Percentiles rank a stretch among this genome's conserved stretches.
These are phyloP conservation scores for Trichaptum fuscoviolaceum DNA, from an alignment of 768 basidiomycete species.

Conservation along the genomic window DNA sequence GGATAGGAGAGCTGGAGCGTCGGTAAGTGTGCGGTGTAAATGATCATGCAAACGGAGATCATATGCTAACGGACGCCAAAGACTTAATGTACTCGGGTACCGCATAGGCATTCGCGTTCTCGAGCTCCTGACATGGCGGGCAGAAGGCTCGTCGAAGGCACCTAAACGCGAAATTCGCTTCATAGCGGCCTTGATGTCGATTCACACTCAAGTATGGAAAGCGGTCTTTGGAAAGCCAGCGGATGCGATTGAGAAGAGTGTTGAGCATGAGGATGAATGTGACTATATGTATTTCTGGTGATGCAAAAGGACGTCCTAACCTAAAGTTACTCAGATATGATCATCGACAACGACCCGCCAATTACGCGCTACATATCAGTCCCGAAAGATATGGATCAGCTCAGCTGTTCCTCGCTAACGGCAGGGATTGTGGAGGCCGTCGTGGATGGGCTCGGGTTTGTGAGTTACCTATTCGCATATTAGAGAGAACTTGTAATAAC, in stretches of 20 bases:
- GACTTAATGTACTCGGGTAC: conserved; percentile 90
- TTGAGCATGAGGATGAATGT: conserved; percentile 97
- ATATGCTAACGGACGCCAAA: conserved; percentile 23
- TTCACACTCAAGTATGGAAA: conserved; percentile 94
- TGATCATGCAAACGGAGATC: not conserved
- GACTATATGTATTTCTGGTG: conserved; percentile 21
- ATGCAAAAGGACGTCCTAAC: not conserved
- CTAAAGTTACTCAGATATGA: conserved; percentile 67
- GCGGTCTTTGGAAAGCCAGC: conserved; percentile 92
- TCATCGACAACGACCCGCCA: conserved; percentile 93
- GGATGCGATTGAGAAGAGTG: conserved; percentile 92
- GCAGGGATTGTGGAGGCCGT: conserved; percentile 98
- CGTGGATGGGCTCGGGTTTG: conserved; percentile 89
- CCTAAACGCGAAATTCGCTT: conserved; percentile 91
- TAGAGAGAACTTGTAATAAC: not conserved
- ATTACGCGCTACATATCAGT: conserved; percentile 91
- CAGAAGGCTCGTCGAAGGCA: conserved; percentile 73
- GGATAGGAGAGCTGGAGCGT: conserved; percentile 92
- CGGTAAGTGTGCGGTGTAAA: conserved; percentile 44
- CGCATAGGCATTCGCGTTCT: conserved; percentile 84
- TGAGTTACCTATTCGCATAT: conserved; percentile 38
- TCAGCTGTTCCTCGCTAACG: conserved; percentile 96
- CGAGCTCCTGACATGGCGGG: conserved; percentile 79
- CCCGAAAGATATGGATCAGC: conserved; percentile 87
- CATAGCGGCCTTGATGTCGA: conserved; percentile 85